Percentiles rank a stretch among this genome's conserved stretches.
Conservation (phyloP, 768 basidiomycete species). For the Stropharia rugosoannulata region DNA sequence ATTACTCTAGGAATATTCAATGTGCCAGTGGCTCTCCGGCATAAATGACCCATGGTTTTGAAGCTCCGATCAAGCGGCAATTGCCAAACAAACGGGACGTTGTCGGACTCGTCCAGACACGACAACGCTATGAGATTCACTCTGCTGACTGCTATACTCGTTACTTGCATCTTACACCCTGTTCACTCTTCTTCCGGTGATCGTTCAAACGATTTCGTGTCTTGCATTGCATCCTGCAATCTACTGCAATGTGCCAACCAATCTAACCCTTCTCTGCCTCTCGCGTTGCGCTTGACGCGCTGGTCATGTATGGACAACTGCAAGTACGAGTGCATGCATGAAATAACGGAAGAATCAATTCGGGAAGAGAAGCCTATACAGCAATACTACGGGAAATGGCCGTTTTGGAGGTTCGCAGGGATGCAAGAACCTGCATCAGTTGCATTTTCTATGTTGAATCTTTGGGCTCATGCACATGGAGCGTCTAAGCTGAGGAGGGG, state of each 20-base stretch:
- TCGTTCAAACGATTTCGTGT: constrained; percentile 47
- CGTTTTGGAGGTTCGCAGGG: constrained; percentile 85
- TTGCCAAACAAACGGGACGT: not conserved
- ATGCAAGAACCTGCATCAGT: constrained; percentile 96
- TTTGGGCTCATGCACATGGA: constrained; percentile 72
- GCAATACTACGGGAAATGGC: constrained; percentile 97
- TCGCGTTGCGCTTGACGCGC: constrained; percentile 64
- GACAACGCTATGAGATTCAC: constrained; percentile 2
- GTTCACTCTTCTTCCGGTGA: constrained; percentile 63
- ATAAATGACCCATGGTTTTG: not conserved
- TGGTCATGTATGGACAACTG: constrained; percentile 92
- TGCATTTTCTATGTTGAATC: constrained; percentile 83
- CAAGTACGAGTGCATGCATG: constrained; percentile 87
- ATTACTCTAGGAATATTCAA: too few species aligned
- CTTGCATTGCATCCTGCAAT: constrained; percentile 49
- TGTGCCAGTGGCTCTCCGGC: too few species aligned
- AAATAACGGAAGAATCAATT: constrained; percentile 61
- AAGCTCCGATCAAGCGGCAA: constrained; percentile 1
- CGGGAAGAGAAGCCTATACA: constrained; percentile 43
- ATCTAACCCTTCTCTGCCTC: constrained; percentile 35
- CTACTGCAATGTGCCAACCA: constrained; percentile 34
- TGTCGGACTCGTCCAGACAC: not conserved
- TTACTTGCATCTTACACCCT: not conserved
- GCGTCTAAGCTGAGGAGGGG: constrained; percentile 41
- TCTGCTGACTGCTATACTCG: not conserved